phyloP scores from a whole-genome alignment of 2,329 filamentous ascomycete species.

The Pseudogymnoascus sp. region DNA sequence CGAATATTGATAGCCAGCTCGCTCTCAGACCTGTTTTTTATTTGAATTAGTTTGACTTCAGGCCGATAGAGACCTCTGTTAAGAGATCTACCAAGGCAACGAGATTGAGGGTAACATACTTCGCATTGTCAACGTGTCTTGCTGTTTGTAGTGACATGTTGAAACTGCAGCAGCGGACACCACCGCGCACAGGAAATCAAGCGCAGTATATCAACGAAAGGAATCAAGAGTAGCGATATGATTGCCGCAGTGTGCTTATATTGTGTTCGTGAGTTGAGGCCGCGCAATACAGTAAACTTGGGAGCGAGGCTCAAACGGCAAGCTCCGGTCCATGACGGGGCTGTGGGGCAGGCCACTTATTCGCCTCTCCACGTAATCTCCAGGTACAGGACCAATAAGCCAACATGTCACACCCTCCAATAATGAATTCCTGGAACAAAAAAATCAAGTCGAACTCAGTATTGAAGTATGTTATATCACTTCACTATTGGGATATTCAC shows the following conservation, averaged over 20 bases:
- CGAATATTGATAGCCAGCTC: conserved; percentile 63
- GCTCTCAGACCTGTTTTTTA: conserved; percentile 50
- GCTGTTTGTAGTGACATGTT: conserved; percentile 9
- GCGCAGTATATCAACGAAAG: background rate
- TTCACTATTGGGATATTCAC: background rate
- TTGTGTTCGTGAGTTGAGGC: background rate
- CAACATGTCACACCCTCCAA: background rate
- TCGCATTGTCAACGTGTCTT: conserved; percentile 9
- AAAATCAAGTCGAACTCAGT: background rate
- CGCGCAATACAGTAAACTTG: conserved; percentile 1
- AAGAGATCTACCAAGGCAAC: background rate
- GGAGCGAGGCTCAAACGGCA: conserved; percentile 6
- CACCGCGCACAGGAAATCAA: background rate
- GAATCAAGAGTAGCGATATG: background rate
- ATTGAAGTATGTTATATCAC: background rate
- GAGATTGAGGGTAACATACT: background rate
- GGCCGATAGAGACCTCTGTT: background rate
- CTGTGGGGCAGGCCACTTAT: background rate
- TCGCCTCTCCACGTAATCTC: conserved; percentile 4
- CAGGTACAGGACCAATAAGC: background rate
- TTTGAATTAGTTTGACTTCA: conserved; percentile 1
- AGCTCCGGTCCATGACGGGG: conserved; percentile 4
- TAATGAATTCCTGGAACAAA: background rate
- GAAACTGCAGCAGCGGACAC: conserved; percentile 1
- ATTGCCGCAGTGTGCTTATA: background rate